These are phyloP conservation scores for Alternaria novae-zelandiae DNA, from an alignment of 2,329 filamentous ascomycete genomes.

Conservation along the genomic window DNA sequence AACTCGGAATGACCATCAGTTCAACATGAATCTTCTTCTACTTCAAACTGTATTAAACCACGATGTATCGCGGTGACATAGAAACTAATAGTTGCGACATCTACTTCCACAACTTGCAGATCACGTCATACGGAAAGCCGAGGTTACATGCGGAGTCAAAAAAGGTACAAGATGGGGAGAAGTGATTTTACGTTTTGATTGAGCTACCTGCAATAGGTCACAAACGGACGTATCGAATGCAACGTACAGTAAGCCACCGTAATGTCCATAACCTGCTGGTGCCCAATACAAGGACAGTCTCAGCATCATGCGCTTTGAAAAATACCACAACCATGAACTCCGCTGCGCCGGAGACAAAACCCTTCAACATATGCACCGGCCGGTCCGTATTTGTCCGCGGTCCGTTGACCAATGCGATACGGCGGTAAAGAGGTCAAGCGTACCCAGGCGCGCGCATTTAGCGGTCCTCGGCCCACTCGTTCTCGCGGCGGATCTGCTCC, in stretches of 20 bases:
- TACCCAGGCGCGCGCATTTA: slow-evolving; percentile 19
- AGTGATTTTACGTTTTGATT: slow-evolving; percentile 8
- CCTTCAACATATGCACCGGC: neutral
- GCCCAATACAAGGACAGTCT: neutral
- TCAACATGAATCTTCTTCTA: slow-evolving; percentile 2
- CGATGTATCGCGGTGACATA: neutral
- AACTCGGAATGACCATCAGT: neutral
- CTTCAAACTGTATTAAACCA: neutral
- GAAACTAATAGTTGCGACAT: too few relatives aligned
- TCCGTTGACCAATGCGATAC: slow-evolving; percentile 1
- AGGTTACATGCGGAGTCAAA: neutral
- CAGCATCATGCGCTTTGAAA: slow-evolving; percentile 9
- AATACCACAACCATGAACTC: slow-evolving; percentile 15
- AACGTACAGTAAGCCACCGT: neutral
- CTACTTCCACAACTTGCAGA: neutral
- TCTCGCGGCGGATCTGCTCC: slow-evolving; percentile 77
- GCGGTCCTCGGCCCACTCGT: slow-evolving; percentile 58
- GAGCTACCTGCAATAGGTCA: slow-evolving; percentile 1
- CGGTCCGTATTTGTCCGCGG: slow-evolving; percentile 1
- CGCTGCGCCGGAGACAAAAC: slow-evolving; percentile 14
- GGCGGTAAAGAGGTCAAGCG: neutral
- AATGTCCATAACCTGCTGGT: slow-evolving; percentile 5
- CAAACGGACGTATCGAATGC: slow-evolving; percentile 8
- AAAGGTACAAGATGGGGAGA: neutral
- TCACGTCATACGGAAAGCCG: slow-evolving; percentile 11